Conservation (phyloP, 108 stramenopile species). For the Skeletonema grethae region DNA sequence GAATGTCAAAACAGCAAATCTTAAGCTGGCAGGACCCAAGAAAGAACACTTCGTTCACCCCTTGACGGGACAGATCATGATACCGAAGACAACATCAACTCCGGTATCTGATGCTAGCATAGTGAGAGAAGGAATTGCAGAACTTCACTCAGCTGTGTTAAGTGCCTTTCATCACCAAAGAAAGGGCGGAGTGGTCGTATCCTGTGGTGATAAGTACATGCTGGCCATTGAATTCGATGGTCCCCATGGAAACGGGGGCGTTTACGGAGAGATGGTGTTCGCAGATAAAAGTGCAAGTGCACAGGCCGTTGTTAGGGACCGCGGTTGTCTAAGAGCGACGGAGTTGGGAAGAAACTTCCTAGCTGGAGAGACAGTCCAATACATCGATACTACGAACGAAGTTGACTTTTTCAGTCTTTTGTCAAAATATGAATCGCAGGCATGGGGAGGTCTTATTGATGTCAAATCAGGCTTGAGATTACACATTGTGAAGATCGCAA, state of each 20-base stretch:
- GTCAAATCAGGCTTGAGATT: constrained; percentile 5
- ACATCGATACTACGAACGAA: constrained; percentile 15
- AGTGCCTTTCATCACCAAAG: constrained; percentile 4
- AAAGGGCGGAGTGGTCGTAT: constrained; percentile 18
- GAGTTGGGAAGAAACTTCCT: constrained; percentile 19
- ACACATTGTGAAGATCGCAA: constrained; percentile 3
- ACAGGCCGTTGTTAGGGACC: constrained; percentile 10
- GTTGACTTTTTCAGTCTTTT: constrained; percentile 10
- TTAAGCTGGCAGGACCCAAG: constrained; percentile 2
- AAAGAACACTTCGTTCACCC: not conserved
- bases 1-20: constrained; percentile 1
- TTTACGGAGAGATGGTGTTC: constrained; percentile 17
- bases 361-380: constrained; percentile 15
- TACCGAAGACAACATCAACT: not conserved
- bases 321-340: constrained; percentile 1
- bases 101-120: not conserved
- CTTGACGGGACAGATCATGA: not conserved
- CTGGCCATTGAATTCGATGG: constrained; percentile 18
- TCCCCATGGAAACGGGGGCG: not conserved
- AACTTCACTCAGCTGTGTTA: constrained; percentile 11
- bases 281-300: constrained; percentile 6
- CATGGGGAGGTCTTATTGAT: constrained; percentile 4
- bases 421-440: constrained; percentile 3
- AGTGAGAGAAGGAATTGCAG: not conserved
- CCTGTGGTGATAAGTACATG: constrained; percentile 17